These are phyloP conservation scores for Lachnellula suecica DNA, from an alignment of 2,329 filamentous ascomycete genomes.

Conservation along the genomic window DNA sequence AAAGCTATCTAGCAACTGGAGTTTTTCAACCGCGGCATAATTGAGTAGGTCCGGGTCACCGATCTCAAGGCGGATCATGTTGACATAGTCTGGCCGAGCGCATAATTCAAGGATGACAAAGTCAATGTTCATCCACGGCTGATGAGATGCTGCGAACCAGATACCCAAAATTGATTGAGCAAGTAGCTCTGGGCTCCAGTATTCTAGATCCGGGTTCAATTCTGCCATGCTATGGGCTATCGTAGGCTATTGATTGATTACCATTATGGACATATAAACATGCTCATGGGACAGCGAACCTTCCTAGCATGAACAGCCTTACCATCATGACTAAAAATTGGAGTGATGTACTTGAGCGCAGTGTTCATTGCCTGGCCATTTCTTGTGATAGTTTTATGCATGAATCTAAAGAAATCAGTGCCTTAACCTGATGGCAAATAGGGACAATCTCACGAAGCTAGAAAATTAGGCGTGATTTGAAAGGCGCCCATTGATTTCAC, in stretches of 20 bases:
- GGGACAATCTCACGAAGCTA: too few species aligned
- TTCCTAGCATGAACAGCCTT: too few species aligned
- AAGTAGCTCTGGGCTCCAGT: neutral
- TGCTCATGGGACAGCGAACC: too few species aligned
- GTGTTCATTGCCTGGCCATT: too few species aligned
- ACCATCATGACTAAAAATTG: too few species aligned
- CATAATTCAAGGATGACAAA: neutral
- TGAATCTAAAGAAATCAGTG: too few species aligned
- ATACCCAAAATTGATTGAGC: neutral
- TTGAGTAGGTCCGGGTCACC: neutral
- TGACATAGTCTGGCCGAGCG: neutral
- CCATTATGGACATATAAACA: too few species aligned
- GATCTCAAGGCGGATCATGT: neutral
- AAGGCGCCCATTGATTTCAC: neutral
- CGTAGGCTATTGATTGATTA: neutral
- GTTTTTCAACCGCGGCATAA: neutral
- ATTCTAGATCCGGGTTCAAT: neutral
- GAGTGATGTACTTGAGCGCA: too few species aligned
- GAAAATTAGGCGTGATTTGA: neutral
- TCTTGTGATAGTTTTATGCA: too few species aligned
- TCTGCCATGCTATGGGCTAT: neutral
- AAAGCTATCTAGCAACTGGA: neutral
- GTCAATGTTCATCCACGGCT: slow-evolving; percentile 1
- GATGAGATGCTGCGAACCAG: slow-evolving; percentile 1
- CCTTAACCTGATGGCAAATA: too few species aligned